Evolutionary conservation across 768 basidiomycete genomes (phyloP).

Genomic region (Trametes coccinea): DNA sequence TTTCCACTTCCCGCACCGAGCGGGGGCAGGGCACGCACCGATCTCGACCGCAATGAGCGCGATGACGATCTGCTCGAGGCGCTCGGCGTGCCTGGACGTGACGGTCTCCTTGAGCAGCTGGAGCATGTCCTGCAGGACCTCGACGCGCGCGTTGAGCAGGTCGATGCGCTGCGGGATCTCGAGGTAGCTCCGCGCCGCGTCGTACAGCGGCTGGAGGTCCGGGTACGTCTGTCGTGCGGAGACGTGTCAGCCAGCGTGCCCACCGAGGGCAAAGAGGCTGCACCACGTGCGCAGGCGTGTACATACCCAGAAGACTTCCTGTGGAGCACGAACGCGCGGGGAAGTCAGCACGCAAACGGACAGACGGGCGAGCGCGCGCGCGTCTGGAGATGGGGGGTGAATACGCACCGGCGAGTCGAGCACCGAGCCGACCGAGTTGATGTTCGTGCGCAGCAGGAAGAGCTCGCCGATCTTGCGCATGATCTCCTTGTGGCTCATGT

Average conservation of each 20-base stretch:
- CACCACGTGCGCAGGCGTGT: background rate
- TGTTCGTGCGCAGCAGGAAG: slow-evolving; percentile 90
- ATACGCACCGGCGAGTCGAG: slow-evolving; percentile 87
- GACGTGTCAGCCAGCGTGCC: slow-evolving; percentile 5
- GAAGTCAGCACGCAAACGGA: background rate
- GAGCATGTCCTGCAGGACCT: slow-evolving; percentile 96
- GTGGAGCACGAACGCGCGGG: slow-evolving; percentile 13
- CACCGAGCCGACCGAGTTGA: slow-evolving; percentile 95
- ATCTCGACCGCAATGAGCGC: slow-evolving; percentile 89
- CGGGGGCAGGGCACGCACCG: slow-evolving; percentile 41
- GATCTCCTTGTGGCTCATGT: slow-evolving; percentile 90
- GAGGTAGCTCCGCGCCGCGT: slow-evolving; percentile 89
- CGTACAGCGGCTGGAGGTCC: slow-evolving; percentile 92
- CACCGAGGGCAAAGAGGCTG: too few relatives aligned
- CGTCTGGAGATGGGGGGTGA: too few relatives aligned
- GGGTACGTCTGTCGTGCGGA: slow-evolving; percentile 69
- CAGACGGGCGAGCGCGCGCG: background rate
- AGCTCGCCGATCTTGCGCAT: slow-evolving; percentile 97
- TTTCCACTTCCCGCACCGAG: background rate
- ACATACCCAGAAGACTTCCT: slow-evolving; percentile 95
- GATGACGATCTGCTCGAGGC: slow-evolving; percentile 92
- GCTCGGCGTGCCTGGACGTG: slow-evolving; percentile 85
- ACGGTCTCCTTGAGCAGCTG: slow-evolving; percentile 94
- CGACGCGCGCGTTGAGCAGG: slow-evolving; percentile 89
- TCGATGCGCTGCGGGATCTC: slow-evolving; percentile 95